Conservation (phyloP, 345 rosid species). For the Geranium brycei region DNA sequence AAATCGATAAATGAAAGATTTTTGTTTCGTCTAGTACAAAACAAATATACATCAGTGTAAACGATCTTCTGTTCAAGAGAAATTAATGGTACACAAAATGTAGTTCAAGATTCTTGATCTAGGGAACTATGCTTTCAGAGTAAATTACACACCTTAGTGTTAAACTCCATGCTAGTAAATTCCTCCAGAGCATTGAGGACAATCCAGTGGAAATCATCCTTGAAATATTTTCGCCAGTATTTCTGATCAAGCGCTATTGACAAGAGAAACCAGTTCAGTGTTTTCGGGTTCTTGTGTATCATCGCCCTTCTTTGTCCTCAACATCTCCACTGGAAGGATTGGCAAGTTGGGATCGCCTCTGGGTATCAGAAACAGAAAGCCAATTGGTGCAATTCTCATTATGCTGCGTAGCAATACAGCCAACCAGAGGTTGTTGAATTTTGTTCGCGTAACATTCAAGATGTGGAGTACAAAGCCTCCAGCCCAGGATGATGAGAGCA, state of each 20-base stretch:
- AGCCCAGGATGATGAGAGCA: conserved; percentile 43
- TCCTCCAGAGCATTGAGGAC: too few relatives aligned
- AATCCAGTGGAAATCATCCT: too few relatives aligned
- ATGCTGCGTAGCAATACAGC: conserved; percentile 52
- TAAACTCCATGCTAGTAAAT: too few relatives aligned
- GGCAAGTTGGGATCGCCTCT: conserved; percentile 33
- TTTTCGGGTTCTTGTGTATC: conserved; percentile 21
- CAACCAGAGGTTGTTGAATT: conserved; percentile 56
- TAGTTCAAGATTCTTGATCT: too few relatives aligned
- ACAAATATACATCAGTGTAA: not conserved
- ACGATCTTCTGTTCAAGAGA: too few relatives aligned
- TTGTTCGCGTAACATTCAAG: conserved; percentile 42
- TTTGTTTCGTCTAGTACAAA: too few relatives aligned
- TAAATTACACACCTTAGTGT: too few relatives aligned
- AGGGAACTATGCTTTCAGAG: too few relatives aligned
- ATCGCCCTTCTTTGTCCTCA: conserved; percentile 22
- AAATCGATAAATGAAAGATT: too few relatives aligned
- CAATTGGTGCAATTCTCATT: conserved; percentile 39
- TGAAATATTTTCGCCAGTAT: not conserved
- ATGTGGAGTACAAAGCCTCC: conserved; percentile 50
- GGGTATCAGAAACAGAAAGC: conserved; percentile 50
- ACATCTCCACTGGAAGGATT: conserved; percentile 44
- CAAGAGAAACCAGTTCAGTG: conserved; percentile 41
- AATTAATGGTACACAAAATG: too few relatives aligned
- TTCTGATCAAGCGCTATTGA: conserved; percentile 10